These are phyloP conservation scores for Leishmania aethiopica DNA, from an alignment of 208 protist species.

Conservation along the genomic window DNA sequence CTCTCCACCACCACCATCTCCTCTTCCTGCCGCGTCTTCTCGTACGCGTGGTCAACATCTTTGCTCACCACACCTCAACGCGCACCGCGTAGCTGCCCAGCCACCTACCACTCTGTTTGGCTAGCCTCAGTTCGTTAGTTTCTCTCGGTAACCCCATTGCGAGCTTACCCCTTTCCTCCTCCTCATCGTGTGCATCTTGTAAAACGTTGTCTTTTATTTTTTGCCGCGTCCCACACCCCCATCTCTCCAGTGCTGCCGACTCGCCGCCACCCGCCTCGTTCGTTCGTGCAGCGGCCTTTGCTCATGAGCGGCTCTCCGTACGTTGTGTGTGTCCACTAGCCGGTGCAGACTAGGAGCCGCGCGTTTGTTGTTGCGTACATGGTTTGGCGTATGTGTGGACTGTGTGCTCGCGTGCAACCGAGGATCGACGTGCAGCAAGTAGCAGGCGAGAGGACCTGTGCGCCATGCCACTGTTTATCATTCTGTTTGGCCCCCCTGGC, in stretches of 20 bases:
- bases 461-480: constrained; percentile 63
- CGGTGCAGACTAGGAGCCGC: background rate
- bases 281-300: background rate
- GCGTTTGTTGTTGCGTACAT: background rate
- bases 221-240: background rate
- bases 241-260: background rate
- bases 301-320: constrained; percentile 1
- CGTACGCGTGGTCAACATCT: background rate
- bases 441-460: background rate
- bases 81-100: background rate
- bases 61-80: background rate
- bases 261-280: background rate
- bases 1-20: background rate
- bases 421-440: background rate
- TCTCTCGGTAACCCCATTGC: background rate
- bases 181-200: background rate
- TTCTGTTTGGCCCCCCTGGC: constrained; percentile 79
- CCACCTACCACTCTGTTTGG: background rate
- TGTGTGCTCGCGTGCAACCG: background rate
- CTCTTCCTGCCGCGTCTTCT: background rate
- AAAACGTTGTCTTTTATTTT: background rate
- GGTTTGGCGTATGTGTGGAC: background rate
- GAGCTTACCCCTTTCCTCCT: background rate
- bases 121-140: background rate
- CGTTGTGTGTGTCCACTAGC: background rate